A percentile compares a stretch with the other conserved stretches of the same genome.
phyloP scores from a whole-genome alignment of 2,329 filamentous ascomycete genomes.

The Fusarium heterosporum region DNA sequence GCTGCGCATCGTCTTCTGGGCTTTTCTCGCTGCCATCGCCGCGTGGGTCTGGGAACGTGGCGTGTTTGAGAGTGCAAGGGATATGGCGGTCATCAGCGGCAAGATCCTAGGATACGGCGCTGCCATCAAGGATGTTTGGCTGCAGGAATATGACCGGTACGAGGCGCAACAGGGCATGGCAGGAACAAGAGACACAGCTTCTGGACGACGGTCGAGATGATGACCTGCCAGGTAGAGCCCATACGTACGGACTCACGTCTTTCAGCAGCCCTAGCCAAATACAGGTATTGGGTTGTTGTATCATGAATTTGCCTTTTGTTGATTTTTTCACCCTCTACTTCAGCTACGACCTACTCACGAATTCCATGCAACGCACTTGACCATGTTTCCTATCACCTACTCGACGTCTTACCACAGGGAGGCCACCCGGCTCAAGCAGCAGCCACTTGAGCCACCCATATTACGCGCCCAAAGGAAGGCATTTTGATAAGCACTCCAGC shows the following conservation, averaged over 20 bases:
- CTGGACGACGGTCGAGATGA: conserved; percentile 36
- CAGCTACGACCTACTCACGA: background rate
- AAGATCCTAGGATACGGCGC: conserved; percentile 60
- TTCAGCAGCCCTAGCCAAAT: conserved; percentile 1
- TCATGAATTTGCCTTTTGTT: background rate
- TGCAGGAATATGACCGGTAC: conserved; percentile 68
- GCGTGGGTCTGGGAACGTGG: conserved; percentile 74
- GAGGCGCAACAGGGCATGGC: conserved; percentile 59
- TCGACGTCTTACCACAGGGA: background rate
- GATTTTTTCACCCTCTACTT: background rate
- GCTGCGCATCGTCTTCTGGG: conserved; percentile 74
- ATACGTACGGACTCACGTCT: background rate
- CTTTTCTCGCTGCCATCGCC: conserved; percentile 63
- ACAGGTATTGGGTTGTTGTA: background rate
- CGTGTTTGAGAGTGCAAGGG: conserved; percentile 70
- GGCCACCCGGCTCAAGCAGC: background rate
- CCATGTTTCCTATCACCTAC: background rate
- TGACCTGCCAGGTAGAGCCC: conserved; percentile 10
- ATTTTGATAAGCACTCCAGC: no score
- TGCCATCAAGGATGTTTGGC: conserved; percentile 66
- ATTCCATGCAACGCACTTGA: background rate
- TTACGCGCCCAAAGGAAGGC: no score
- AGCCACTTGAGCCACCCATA: background rate
- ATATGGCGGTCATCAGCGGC: conserved; percentile 61
- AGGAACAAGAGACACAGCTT: conserved; percentile 31